Evolutionary conservation across 169 alveolate genomes (phyloP).

Genomic region (Cryptosporidium felis): DNA sequence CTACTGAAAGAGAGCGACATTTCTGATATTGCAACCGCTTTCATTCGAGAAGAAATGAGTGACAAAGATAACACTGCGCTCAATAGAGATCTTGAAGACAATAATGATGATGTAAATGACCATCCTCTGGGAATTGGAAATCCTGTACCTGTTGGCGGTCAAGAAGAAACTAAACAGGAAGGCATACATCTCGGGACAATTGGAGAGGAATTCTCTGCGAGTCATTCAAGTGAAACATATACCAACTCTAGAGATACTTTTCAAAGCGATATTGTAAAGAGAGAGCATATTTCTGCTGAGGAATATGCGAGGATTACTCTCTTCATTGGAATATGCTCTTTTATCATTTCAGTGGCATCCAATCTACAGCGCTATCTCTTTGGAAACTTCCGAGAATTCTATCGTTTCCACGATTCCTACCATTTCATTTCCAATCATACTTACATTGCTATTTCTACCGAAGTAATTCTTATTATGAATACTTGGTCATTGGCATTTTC

Average conservation of each 20-base stretch:
- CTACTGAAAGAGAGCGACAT: slow-evolving; percentile 41
- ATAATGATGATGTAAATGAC: slow-evolving; percentile 39
- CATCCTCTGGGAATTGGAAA: slow-evolving; percentile 4
- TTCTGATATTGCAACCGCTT: slow-evolving; percentile 62
- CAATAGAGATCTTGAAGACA: slow-evolving; percentile 49
- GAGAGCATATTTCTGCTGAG: slow-evolving; percentile 62
- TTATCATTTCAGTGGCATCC: slow-evolving; percentile 20
- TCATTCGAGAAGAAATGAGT: slow-evolving; percentile 46
- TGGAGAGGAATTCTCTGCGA: slow-evolving; percentile 50
- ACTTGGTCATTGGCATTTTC: slow-evolving; percentile 49
- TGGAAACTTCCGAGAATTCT: slow-evolving; percentile 54
- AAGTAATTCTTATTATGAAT: slow-evolving; percentile 17
- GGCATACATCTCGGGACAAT: slow-evolving; percentile 30
- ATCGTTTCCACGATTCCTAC: slow-evolving; percentile 55
- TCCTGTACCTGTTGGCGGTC: background rate
- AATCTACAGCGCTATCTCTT: slow-evolving; percentile 52
- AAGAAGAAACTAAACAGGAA: slow-evolving; percentile 21
- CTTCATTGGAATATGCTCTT: slow-evolving; percentile 59
- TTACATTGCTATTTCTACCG: slow-evolving; percentile 56
- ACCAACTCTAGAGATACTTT: slow-evolving; percentile 61
- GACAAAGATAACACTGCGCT: slow-evolving; percentile 39
- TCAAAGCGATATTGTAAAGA: slow-evolving; percentile 47
- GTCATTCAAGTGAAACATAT: slow-evolving; percentile 15
- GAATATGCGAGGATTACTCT: slow-evolving; percentile 40
- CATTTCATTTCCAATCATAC: slow-evolving; percentile 14